Conservation (phyloP, 2,329 filamentous ascomycete species). For the Colletotrichum kahawae region DNA sequence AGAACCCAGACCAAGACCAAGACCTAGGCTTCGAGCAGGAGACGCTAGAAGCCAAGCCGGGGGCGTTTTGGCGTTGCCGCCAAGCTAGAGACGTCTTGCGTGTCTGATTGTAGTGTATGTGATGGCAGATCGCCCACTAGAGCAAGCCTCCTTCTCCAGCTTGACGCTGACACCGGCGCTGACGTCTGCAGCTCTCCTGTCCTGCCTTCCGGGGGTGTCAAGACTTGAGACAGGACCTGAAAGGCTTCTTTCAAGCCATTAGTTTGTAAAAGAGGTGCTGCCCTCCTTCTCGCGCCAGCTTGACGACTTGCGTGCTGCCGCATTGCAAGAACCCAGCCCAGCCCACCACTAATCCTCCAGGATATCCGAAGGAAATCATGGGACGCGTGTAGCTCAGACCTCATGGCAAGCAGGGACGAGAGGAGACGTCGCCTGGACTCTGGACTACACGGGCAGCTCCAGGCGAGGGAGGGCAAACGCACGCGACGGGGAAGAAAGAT, state of each 20-base stretch:
- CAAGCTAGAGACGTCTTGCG: slow-evolving; percentile 16
- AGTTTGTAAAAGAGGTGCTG: neutral
- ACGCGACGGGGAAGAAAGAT: neutral
- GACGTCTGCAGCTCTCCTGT: neutral
- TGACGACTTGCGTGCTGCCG: neutral
- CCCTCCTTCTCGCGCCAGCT: neutral
- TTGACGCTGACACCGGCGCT: neutral
- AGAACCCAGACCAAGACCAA: neutral
- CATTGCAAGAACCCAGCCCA: neutral
- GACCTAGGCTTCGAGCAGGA: neutral
- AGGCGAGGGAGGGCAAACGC: neutral
- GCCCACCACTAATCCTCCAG: neutral
- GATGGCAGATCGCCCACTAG: neutral
- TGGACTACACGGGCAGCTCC: neutral
- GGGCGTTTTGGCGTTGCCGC: slow-evolving; percentile 10
- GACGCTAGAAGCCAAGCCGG: neutral
- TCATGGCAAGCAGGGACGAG: neutral
- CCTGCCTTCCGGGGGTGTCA: neutral
- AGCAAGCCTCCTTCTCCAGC: neutral
- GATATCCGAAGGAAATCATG: neutral
- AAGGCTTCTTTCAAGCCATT: neutral
- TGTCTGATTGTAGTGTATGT: neutral
- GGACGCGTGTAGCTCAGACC: neutral
- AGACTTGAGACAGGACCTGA: slow-evolving; percentile 2
- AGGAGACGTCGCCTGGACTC: neutral